Evolutionary conservation across 805 yeast genomes (phyloP), one percentile per base, ranked within the genome.

Genomic region (Kodamaea lidongshanica): DNA sequence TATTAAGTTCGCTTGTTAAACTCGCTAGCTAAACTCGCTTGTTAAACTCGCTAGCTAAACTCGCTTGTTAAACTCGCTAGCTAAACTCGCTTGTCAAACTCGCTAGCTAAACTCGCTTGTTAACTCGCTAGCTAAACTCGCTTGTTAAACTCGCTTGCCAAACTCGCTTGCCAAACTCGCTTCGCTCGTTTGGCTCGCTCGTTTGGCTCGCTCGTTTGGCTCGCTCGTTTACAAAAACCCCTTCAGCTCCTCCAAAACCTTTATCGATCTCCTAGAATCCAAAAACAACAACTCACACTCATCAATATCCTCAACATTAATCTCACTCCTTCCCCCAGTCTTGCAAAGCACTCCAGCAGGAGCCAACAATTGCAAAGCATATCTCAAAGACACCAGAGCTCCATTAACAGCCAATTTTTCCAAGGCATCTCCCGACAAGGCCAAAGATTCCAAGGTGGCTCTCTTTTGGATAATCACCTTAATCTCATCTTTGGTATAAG

Each of bases 341-440:
- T 74, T 73, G 23, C 95, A 77, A 40, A 92, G 70, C 28, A 92
- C 76, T 32, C 87, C 88, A 17, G 95, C 77, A 18, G 97, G 98
- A 1, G 96, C 75, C 52, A 92, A 68, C 43, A 92, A 70, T 56
- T 92, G 97, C 42, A 92, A 66, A 7, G 95, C 86, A 55, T 92
- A 92, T 55, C 99, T 80, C 52, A 92, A 69, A 3, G 96, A 85
- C 5, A 88, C 81, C 30, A 68, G 68, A 5, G 74, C 57, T 12
- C 96, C 97, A 44, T 79, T 75, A 18, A 60, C 61, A 1, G 96
- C 82, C 41, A 92, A 68, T 39, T 68, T 61, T 32, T 77, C 82
- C 43, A 89, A 68, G 1, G 95, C 95, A n/a, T 70, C 84, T 1
- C 64, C 58, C 6, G 70, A 54, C 26, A 86, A 56, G 15, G 77